Conservation (phyloP, 2,329 filamentous ascomycete genomes). For the Microthyrium microscopicum region DNA sequence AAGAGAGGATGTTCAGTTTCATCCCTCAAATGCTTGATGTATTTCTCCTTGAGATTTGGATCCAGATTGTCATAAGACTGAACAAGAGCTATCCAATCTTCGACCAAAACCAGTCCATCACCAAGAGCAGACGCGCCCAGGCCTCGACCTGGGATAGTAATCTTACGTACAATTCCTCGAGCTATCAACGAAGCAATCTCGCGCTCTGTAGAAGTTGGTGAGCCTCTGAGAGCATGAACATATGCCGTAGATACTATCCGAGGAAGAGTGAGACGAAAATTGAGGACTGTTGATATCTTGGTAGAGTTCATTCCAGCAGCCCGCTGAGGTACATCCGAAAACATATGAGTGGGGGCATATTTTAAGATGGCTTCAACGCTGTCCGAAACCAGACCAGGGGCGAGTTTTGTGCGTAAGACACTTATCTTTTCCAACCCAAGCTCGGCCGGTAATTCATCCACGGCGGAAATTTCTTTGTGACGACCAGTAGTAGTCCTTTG, state of each 20-base stretch:
- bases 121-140: constrained; percentile 40
- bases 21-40: constrained; percentile 33
- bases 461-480: too few species aligned
- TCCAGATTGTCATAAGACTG: constrained; percentile 18
- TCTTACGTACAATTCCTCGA: constrained; percentile 40
- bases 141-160: constrained; percentile 45
- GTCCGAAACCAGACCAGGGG: too few species aligned
- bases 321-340: constrained; percentile 42
- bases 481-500: too few species aligned
- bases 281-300: constrained; percentile 45
- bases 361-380: constrained; percentile 26
- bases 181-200: constrained; percentile 46
- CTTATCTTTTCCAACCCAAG: too few species aligned
- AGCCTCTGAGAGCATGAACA: constrained; percentile 44
- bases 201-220: constrained; percentile 48
- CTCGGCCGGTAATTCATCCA: too few species aligned
- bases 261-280: constrained; percentile 42
- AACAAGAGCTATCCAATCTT: constrained; percentile 34
- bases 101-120: constrained; percentile 45
- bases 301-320: constrained; percentile 46
- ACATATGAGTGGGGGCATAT: constrained; percentile 45
- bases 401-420: too few species aligned
- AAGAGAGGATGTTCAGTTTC: constrained; percentile 26
- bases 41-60: constrained; percentile 31
- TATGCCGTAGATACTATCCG: constrained; percentile 50